Percentiles rank a stretch among this genome's conserved stretches.
These are phyloP conservation scores for Phyllostachys edulis DNA, from an alignment of 176 grass and related monocot genomes.

Conservation along the genomic window DNA sequence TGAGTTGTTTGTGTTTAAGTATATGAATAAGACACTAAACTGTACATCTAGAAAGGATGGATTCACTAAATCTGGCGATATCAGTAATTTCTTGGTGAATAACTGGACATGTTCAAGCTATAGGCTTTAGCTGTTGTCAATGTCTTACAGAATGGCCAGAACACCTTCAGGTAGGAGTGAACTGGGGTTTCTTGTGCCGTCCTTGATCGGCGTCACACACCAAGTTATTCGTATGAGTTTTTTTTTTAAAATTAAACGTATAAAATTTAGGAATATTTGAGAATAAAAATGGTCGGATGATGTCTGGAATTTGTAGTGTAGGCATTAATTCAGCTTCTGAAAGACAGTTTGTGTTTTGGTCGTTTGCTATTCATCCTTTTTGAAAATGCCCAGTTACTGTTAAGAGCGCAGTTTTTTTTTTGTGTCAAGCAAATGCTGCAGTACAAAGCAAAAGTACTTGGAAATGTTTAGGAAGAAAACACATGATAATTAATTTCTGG, in stretches of 20 bases:
- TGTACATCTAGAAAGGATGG: not conserved
- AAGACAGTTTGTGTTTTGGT: not conserved
- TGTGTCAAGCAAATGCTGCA: not conserved
- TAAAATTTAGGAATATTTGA: not conserved
- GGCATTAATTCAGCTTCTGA: not conserved
- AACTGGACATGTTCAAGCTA: not conserved
- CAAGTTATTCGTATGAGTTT: not conserved
- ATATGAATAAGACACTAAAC: not conserved
- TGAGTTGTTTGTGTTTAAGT: not conserved
- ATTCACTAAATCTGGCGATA: not conserved
- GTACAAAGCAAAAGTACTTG: not conserved
- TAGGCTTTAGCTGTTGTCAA: not conserved
- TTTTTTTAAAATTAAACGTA: not conserved
- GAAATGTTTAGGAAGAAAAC: not conserved
- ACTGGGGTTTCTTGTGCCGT: not conserved
- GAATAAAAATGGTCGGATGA: not conserved
- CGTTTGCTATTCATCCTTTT: not conserved
- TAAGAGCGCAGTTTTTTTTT: not conserved
- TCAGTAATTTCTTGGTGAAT: not conserved
- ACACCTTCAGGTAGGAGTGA: not conserved
- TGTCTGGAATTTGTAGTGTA: not conserved
- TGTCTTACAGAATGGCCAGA: not conserved
- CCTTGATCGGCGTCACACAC: not conserved
- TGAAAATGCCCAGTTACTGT: not conserved
- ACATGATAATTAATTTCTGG: not conserved